Evolutionary conservation across 768 basidiomycete genomes (phyloP).

Genomic region (Lepiota brunneoincarnata): DNA sequence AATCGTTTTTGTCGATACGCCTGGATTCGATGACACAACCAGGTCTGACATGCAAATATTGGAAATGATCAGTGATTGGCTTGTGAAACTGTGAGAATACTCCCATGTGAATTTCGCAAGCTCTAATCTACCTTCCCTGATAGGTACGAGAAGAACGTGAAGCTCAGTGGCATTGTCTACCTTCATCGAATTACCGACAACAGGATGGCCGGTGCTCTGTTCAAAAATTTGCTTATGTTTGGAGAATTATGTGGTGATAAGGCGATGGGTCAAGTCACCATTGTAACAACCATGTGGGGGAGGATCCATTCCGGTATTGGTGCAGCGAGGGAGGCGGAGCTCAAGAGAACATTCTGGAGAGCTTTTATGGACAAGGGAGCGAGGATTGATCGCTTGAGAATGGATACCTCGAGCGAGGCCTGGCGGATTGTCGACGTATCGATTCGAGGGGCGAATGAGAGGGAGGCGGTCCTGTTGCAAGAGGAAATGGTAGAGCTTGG

Average conservation of each 20-base stretch:
- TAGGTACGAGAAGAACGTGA: slow-evolving; percentile 7
- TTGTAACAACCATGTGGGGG: slow-evolving; percentile 15
- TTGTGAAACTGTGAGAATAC: slow-evolving; percentile 2
- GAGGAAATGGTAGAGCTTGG: slow-evolving; percentile 1
- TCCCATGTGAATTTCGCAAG: neutral
- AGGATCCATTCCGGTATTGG: neutral
- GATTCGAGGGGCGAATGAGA: neutral
- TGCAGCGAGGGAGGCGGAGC: slow-evolving; percentile 13
- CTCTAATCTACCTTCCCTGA: neutral
- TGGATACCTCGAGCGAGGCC: neutral
- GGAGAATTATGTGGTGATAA: slow-evolving; percentile 9
- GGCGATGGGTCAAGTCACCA: slow-evolving; percentile 10
- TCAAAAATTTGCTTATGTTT: slow-evolving; percentile 13
- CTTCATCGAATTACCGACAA: slow-evolving; percentile 13
- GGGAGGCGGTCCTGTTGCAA: neutral
- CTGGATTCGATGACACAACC: slow-evolving; percentile 5
- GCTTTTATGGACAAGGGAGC: slow-evolving; percentile 16
- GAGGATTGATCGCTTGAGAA: slow-evolving; percentile 3
- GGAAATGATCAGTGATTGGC: slow-evolving; percentile 1
- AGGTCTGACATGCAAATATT: slow-evolving; percentile 2
- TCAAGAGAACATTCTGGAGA: slow-evolving; percentile 16
- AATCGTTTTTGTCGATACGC: slow-evolving; percentile 10
- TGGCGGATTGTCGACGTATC: slow-evolving; percentile 5
- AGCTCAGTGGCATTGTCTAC: slow-evolving; percentile 14
- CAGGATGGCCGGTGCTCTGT: slow-evolving; percentile 5